Evolutionary conservation across 2,329 filamentous ascomycete genomes (phyloP).

Genomic region (Claviceps sorghi): DNA sequence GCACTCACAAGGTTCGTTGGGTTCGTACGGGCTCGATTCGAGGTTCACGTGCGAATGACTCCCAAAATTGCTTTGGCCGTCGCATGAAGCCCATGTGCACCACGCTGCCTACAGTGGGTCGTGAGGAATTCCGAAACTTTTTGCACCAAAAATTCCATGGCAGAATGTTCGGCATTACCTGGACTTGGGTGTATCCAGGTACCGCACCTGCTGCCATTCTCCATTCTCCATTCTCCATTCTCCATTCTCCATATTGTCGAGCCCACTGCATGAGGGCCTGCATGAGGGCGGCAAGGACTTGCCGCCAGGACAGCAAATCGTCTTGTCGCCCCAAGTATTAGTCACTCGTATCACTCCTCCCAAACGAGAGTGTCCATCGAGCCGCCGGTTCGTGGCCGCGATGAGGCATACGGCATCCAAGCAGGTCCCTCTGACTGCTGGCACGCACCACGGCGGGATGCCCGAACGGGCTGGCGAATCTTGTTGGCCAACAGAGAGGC

Average conservation of each 20-base stretch:
- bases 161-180: too few species aligned
- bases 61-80: background rate
- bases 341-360: background rate
- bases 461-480: background rate
- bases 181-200: background rate
- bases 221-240: too few species aligned
- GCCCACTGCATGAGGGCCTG: background rate
- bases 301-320: background rate
- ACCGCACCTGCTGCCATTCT: background rate
- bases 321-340: background rate
- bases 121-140: too few species aligned
- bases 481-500: slow-evolving; percentile 1
- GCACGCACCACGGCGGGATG: background rate
- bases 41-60: background rate
- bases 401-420: background rate
- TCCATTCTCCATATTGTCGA: too few species aligned
- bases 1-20: background rate
- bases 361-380: background rate
- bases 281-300: too few species aligned
- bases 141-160: too few species aligned
- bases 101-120: background rate
- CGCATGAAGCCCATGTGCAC: background rate
- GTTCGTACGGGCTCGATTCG: background rate
- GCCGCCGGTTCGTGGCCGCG: background rate
- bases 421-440: background rate